Evolutionary conservation across 2,329 filamentous ascomycete genomes (phyloP).

Genomic region (Juglanconis juglandina): DNA sequence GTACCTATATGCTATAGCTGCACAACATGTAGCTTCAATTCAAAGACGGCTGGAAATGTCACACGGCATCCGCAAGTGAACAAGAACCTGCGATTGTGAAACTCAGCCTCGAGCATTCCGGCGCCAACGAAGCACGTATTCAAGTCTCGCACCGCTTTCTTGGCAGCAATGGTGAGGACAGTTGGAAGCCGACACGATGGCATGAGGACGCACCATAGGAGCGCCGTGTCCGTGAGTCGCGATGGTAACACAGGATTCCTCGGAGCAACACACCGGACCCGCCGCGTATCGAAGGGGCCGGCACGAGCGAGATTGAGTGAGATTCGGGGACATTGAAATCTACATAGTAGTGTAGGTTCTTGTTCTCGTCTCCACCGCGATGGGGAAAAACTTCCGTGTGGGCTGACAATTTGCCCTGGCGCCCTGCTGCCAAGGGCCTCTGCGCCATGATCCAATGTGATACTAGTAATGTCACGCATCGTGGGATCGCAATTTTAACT

Average conservation of each 20-base stretch:
- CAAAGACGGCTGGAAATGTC: background rate
- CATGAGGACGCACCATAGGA: background rate
- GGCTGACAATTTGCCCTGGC: background rate
- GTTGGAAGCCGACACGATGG: background rate
- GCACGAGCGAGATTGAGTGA: background rate
- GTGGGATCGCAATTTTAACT: background rate
- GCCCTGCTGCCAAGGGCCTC: background rate
- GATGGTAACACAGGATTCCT: background rate
- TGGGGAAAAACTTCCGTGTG: background rate
- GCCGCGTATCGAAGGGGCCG: background rate
- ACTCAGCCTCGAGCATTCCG: background rate
- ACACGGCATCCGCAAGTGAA: background rate
- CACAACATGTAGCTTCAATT: background rate
- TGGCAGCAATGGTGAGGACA: background rate
- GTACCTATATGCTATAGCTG: background rate
- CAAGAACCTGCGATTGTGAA: background rate
- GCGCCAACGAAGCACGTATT: background rate
- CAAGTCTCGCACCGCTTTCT: background rate
- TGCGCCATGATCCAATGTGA: background rate
- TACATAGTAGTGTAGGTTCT: background rate
- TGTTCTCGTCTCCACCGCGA: background rate
- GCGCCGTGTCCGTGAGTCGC: background rate
- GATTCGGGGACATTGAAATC: too few species aligned
- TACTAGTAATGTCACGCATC: background rate
- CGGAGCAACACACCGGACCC: background rate